Conservation (phyloP, 176 grass and related monocot genomes). For the barley (Hordeum vulgare) region MorexV3_pseudomolecules_assembly NC_058518.1:314759485-314759984, state of each 20-base stretch:
- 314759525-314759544: conserved; percentile 46
- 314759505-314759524: conserved; percentile 75
- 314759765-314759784: conserved; percentile 83
- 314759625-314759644: conserved; percentile 87
- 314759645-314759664: conserved; percentile 99
- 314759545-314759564: conserved; percentile 90
- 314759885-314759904: background rate
- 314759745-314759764: conserved; percentile 77
- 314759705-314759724: conserved; percentile 92
- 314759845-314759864: conserved; percentile 37
- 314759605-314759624: conserved; percentile 71
- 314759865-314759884: conserved; percentile 16
- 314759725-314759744: conserved; percentile 84
- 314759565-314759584: conserved; percentile 92
- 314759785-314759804: conserved; percentile 76
- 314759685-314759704: conserved; percentile 76
- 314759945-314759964: background rate
- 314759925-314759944: background rate
- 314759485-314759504: conserved; percentile 86
- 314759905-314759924: conserved; percentile 10
- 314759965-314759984: conserved; percentile 72
- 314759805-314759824: conserved; percentile 78
- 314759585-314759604: conserved; percentile 88
- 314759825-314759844: conserved; percentile 76
- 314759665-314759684: conserved; percentile 73